Base-by-base conservation (phyloP, 2,329 filamentous ascomycete genomes). In the Xylariaceae sp. region DNA sequence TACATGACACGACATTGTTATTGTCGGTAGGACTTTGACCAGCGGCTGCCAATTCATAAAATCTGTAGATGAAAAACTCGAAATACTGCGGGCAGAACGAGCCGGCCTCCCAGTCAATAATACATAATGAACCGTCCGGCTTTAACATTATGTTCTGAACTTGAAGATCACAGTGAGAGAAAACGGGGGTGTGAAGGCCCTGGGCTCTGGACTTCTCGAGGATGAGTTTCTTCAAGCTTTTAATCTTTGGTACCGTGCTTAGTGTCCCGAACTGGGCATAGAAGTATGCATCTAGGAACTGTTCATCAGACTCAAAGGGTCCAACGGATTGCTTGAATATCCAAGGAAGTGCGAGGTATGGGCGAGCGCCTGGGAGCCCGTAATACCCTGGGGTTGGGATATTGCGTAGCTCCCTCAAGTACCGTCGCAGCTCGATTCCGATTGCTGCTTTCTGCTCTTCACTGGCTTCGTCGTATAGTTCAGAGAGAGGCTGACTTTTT, bases 71-170 rank as follows among this genome's bases (percentile, higher is more conserved):
- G 22, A 43, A 43, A 16, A 36, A 43, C 21, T 43, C 41, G 17
- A 43, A 43, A 22, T 43, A 43, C 22, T 25, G 20, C n/a, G 41
- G 33, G 33, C 34, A 37, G 69, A 23, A 65, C 65, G 17, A 65
- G 57, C 36, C 46, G 20, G 14, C 63, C 44, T 69, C 67, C 68
- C 65, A 72, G 57, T 70, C 67, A 41, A 72, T 59, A 16, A 72
- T 53, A 6, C 62, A 59, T 2, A 67, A 49, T 40, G 60, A 47
- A 1, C 37, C 35, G 21, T 37, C 35, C 19, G 43, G 43, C 19
- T 44, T 49, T 19, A 66, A 35, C 42, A 67, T 59, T 42, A 67
- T 58, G 43, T 67, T 67, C 35, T 60, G 58, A 6, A 54, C 56
- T 34, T 62, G 60, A 45, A 66, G 58, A 46, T 66, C 62, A 3